These are phyloP conservation scores for Wallacemonas sp. DNA, from an alignment of 208 protist genomes.

Conservation along the genomic window DNA sequence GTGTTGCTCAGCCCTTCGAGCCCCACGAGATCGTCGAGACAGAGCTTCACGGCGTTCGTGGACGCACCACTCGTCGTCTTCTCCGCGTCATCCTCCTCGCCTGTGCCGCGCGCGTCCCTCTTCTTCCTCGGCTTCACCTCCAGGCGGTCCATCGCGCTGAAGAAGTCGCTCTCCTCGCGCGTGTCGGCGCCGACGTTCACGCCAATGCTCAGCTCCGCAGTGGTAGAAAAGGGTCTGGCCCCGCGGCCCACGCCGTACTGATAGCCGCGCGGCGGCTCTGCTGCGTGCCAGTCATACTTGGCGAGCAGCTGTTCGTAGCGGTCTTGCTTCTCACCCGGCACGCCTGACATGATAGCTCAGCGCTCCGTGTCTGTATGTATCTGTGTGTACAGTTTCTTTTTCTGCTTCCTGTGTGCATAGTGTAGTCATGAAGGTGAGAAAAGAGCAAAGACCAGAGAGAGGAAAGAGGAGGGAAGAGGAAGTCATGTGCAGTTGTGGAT, in stretches of 20 bases:
- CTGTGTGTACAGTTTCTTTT: too few relatives aligned
- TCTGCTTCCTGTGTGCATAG: too few relatives aligned
- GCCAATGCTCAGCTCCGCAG: constrained; percentile 63
- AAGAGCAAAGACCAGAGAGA: too few relatives aligned
- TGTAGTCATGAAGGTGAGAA: too few relatives aligned
- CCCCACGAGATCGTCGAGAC: constrained; percentile 44
- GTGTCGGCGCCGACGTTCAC: constrained; percentile 23
- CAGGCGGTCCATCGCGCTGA: constrained; percentile 49
- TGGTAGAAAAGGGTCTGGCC: constrained; percentile 72
- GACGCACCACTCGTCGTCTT: too few relatives aligned
- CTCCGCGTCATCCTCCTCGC: neutral
- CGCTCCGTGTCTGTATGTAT: neutral
- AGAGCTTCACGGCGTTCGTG: constrained; percentile 27
- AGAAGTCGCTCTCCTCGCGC: constrained; percentile 54
- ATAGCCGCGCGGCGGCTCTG: constrained; percentile 73
- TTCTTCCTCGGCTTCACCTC: constrained; percentile 36
- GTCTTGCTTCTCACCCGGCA: constrained; percentile 30
- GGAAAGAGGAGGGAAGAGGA: neutral
- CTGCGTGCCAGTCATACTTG: constrained; percentile 76
- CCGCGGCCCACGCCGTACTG: constrained; percentile 78
- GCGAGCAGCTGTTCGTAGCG: constrained; percentile 78
- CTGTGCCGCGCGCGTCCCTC: constrained; percentile 1
- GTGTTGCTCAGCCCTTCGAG: constrained; percentile 20
- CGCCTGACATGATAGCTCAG: neutral
- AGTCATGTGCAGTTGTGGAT: too few relatives aligned